phyloP scores from a whole-genome alignment of 2,329 filamentous ascomycete species.

The Aspergillus fructus region DNA sequence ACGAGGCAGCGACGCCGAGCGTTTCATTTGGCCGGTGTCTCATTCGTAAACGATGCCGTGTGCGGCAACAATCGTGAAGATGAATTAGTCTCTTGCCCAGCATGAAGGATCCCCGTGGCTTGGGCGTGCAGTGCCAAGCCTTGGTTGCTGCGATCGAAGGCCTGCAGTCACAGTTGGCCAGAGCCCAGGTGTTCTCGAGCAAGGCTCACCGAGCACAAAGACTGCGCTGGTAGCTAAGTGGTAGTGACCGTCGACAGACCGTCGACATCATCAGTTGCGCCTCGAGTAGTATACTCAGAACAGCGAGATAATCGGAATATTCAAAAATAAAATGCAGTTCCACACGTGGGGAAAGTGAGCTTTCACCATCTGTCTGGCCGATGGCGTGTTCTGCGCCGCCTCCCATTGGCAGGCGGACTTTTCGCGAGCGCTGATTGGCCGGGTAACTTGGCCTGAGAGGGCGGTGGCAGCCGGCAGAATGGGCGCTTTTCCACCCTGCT shows the following conservation, averaged over 20 bases:
- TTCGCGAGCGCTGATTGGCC: constrained; percentile 10
- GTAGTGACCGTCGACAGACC: too few relatives aligned
- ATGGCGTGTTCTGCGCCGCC: constrained; percentile 32
- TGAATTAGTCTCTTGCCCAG: too few relatives aligned
- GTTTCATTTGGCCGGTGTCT: not conserved
- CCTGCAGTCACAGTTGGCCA: not conserved
- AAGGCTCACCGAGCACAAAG: too few relatives aligned
- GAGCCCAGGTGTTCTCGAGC: too few relatives aligned
- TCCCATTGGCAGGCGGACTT: constrained; percentile 24
- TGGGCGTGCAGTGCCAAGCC: not conserved
- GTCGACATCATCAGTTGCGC: too few relatives aligned
- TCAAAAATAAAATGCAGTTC: constrained; percentile 3
- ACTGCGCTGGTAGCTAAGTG: too few relatives aligned
- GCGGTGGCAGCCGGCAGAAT: constrained; percentile 16
- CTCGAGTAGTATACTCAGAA: too few relatives aligned
- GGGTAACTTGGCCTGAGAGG: not conserved
- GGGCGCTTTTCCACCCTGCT: not conserved
- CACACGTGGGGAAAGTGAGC: constrained; percentile 18
- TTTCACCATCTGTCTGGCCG: constrained; percentile 32
- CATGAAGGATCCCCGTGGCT: not conserved
- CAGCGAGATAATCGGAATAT: too few relatives aligned
- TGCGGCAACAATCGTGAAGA: too few relatives aligned
- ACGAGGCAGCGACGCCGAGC: not conserved
- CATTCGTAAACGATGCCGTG: not conserved
- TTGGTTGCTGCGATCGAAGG: not conserved